Conservation (phyloP, 169 alveolate genomes). For the Amoebophrya sp. region DNA sequence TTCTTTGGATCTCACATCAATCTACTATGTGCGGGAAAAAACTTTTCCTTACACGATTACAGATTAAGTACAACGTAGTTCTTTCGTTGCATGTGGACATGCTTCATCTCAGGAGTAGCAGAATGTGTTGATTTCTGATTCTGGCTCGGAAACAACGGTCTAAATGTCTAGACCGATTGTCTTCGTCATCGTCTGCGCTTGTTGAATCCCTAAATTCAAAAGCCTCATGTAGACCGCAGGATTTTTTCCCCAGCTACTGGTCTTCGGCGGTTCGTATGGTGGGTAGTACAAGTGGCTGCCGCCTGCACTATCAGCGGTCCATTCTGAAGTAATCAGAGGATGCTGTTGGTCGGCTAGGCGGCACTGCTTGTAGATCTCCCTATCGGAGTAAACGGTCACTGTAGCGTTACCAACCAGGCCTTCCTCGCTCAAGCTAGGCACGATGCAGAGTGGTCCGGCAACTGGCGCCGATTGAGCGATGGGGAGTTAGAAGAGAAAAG, state of each 20-base stretch:
- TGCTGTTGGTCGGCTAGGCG: background rate
- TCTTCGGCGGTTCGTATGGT: background rate
- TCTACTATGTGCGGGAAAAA: no score
- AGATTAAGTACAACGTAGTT: no score
- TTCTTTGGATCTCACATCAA: no score
- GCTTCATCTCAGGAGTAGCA: no score
- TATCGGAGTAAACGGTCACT: background rate
- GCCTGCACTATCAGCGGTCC: background rate
- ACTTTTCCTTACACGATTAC: no score
- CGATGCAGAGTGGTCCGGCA: background rate
- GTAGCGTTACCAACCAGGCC: background rate
- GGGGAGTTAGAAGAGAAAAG: no score
- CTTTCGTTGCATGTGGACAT: no score
- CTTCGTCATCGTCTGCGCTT: no score
- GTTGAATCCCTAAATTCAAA: no score
- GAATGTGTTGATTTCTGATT: no score
- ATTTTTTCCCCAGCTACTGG: background rate
- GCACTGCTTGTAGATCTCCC: background rate
- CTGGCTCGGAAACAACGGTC: no score
- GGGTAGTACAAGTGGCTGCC: background rate
- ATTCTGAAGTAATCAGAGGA: background rate
- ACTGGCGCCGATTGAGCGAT: background rate
- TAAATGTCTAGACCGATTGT: no score
- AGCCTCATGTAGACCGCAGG: background rate
- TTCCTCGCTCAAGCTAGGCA: background rate